phyloP scores from a whole-genome alignment of 176 grass and related monocot species.

The Puya raimondii region DNA sequence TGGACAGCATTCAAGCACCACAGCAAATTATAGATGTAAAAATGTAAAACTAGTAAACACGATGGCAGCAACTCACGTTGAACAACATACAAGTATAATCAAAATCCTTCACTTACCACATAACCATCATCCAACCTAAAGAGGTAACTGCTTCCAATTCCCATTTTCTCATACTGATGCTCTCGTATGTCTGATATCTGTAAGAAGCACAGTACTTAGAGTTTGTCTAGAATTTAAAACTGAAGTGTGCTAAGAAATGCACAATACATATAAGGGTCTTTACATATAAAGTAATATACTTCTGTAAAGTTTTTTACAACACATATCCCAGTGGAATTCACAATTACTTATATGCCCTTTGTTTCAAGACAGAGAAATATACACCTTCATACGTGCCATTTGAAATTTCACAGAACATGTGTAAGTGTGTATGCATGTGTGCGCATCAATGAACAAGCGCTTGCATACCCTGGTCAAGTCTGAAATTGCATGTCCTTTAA shows the following conservation, averaged over 20 bases:
- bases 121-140: constrained; percentile 92
- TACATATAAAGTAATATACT: no score
- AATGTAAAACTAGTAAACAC: background rate
- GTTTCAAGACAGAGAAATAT: no score
- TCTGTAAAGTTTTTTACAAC: no score
- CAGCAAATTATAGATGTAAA: background rate
- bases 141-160: constrained; percentile 95
- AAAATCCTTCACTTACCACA: constrained; percentile 57
- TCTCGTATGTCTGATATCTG: constrained; percentile 91
- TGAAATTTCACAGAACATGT: no score
- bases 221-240: constrained; percentile 1
- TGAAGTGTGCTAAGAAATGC: background rate
- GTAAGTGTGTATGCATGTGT: no score
- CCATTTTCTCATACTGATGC: constrained; percentile 74
- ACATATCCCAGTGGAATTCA: no score
- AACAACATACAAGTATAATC: background rate
- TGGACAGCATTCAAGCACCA: no score
- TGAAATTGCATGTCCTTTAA: no score
- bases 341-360: no score
- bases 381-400: no score
- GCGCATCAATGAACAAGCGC: no score
- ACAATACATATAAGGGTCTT: background rate
- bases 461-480: no score
- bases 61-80: constrained; percentile 8
- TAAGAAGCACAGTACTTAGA: constrained; percentile 20